Evolutionary conservation across 2,329 filamentous ascomycete genomes (phyloP).

Genomic region (Colletotrichum viniferum): DNA sequence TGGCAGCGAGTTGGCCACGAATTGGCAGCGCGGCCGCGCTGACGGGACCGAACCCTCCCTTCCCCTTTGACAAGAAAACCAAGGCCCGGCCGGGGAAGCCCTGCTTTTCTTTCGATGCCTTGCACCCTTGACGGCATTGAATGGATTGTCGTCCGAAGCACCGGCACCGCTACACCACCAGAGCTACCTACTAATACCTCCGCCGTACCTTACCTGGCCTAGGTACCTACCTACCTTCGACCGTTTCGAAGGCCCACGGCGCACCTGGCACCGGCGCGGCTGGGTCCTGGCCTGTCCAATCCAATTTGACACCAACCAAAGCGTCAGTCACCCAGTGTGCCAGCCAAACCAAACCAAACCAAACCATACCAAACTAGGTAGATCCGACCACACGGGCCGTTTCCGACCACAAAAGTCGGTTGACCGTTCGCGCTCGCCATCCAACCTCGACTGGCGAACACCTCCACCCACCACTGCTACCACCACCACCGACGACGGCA

Average conservation of each 20-base stretch:
- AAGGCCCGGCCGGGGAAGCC: background rate
- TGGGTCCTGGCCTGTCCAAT: background rate
- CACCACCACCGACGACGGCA: background rate
- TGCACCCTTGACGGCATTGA: background rate
- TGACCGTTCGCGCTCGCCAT: background rate
- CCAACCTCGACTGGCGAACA: background rate
- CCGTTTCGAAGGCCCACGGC: background rate
- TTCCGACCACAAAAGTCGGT: background rate
- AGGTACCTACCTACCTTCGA: background rate
- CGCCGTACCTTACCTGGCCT: background rate
- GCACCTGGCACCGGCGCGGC: background rate
- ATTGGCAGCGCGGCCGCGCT: constrained; percentile 8
- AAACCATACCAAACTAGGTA: background rate
- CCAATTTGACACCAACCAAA: background rate
- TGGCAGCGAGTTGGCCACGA: constrained; percentile 11
- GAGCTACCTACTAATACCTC: background rate
- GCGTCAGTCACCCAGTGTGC: background rate
- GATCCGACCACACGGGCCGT: constrained; percentile 1
- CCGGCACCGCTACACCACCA: background rate
- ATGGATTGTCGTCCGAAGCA: background rate
- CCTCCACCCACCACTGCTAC: background rate
- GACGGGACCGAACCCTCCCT: background rate
- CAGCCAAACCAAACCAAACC: background rate
- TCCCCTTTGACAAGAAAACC: background rate
- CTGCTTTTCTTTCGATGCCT: background rate